Evolutionary conservation across 371 early-diverging fungal genomes (phyloP), one percentile per base, ranked within the genome.

Genomic region (Conidiobolus coronatus): DNA sequence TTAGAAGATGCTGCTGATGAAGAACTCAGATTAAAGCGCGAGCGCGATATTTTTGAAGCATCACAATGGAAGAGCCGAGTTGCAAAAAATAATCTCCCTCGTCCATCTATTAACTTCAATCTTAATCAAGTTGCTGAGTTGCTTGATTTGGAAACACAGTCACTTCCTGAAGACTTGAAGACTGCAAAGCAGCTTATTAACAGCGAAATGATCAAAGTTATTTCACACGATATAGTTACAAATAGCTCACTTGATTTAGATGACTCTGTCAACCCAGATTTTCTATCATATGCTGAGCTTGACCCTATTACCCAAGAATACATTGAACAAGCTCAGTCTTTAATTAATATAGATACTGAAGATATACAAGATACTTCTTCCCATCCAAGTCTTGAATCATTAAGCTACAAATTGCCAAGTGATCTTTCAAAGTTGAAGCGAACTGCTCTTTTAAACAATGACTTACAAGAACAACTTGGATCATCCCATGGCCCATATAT

Each of bases 401-500:
- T 29, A 29, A 5, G 29, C 29, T 29, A 29, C 9, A 5, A 3
- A 29, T 5, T 5, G 9, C 29, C 29, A 5, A 9, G 29, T 5
- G 29, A 29, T 9, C 9, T 29, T 29, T 29, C 29, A 3, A 29
- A 29, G 9, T 29, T 29, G 9, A 29, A 29, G 29, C 29, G 9
- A 29, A 5, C 5, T 9, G 9, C 29, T 29, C 29, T 29, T 29
- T 29, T 29, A 9, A 29, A 29, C 9, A 29, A 5, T 29, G 29
- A 29, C 9, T 29, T 29, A 9, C 5, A 29, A 29, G 29, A 29
- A 29, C 80, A 80, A 51, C 56, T 86, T 23, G 69, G 65, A 12
- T 67, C 87, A 11, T 67, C 70, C 17, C 58, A 88, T 24, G 93
- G 91, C 46, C 92, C 92, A 24, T 81, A 82, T 51, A 68, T 47